These are phyloP conservation scores for Dacryopinax spathularia DNA, from an alignment of 768 basidiomycete species.

Conservation along the genomic window DNA sequence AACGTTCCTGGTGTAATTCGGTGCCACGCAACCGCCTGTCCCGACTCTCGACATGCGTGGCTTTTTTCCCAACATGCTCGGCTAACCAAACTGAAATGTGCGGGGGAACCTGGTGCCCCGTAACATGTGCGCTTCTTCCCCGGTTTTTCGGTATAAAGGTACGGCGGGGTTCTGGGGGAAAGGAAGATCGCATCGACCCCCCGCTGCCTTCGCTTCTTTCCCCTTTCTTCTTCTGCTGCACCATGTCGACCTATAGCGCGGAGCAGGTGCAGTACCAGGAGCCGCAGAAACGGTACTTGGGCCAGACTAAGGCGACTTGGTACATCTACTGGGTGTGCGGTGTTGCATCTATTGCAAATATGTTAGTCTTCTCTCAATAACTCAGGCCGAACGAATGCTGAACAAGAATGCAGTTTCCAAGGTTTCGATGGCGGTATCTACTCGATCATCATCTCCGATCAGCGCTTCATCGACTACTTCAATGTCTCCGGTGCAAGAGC, in stretches of 20 bases:
- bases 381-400: background rate
- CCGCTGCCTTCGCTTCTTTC: background rate
- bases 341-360: background rate
- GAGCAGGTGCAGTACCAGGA: background rate
- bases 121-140: no score
- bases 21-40: background rate
- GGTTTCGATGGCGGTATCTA: background rate
- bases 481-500: background rate
- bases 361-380: background rate
- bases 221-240: background rate
- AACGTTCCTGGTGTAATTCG: background rate
- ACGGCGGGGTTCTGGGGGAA: background rate
- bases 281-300: background rate
- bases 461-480: background rate
- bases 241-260: background rate
- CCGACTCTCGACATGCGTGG: background rate
- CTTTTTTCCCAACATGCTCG: background rate
- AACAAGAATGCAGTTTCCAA: background rate
- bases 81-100: background rate
- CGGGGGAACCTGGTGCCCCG: no score
- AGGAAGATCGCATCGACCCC: no score
- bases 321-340: slow-evolving; percentile 2
- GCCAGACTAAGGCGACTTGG: background rate
- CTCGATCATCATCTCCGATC: background rate
- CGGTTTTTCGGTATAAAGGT: background rate